Conservation (phyloP, 2,329 filamentous ascomycete species). For the Botrytis squamosa region DNA sequence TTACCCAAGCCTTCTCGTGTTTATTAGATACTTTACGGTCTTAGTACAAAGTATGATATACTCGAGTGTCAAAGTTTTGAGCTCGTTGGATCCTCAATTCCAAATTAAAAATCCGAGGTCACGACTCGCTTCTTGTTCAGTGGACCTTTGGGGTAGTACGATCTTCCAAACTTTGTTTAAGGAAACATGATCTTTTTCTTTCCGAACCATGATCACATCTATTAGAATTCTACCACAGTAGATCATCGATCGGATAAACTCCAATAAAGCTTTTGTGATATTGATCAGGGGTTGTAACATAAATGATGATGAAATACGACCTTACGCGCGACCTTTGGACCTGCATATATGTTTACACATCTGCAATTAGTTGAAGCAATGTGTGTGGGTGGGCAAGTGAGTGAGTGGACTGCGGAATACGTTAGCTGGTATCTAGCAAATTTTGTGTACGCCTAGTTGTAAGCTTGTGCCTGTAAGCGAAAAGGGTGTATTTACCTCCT, state of each 20-base stretch:
- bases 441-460: background rate
- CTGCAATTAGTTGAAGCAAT: background rate
- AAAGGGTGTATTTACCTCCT: background rate
- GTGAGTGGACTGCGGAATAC: background rate
- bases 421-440: background rate
- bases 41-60: background rate
- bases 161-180: background rate
- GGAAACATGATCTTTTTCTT: background rate
- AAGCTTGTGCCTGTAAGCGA: background rate
- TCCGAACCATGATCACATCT: background rate
- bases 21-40: background rate
- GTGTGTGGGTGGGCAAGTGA: background rate
- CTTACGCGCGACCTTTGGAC: slow-evolving; percentile 4
- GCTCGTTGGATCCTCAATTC: background rate
- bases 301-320: background rate
- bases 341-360: background rate
- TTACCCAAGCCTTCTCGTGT: background rate
- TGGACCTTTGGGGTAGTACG: background rate
- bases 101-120: background rate
- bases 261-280: background rate
- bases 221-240: background rate
- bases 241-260: background rate
- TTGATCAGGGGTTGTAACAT: background rate
- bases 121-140: slow-evolving; percentile 1
- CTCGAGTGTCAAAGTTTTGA: background rate